Base-by-base conservation (phyloP, 352 stramenopile species). In the Phytophthora cryptogea region DNA sequence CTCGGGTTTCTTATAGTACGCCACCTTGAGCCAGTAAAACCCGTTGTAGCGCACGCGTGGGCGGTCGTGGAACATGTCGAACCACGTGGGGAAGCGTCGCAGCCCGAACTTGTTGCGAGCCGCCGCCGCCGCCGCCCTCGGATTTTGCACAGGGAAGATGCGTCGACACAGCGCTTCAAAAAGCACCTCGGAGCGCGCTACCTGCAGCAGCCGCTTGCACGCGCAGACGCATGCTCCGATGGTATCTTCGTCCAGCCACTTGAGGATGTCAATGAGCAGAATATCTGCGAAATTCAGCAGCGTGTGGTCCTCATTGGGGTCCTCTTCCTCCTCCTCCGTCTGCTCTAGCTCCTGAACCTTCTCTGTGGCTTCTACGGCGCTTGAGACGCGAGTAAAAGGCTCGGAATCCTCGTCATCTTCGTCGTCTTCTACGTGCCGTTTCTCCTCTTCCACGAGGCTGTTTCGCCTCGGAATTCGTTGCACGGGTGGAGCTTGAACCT, bases 1-100 rank as follows among this genome's bases (percentile, higher is more conserved):
- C 68, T 94, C 82, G 10, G 84, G 82, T 60, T 89, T 91, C 72
- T 94, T 92, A 73, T 91, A 90, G 70, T 94, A 92, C 56, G 72
- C 82, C 11, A 88, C 75, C 44, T 80, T 80, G 45, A 92, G 78
- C 60, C 70, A 86, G 66, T 94, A 94, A 54, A 91, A 90, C 27
- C 84, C 83, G 52, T 89, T 89, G 74, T 93, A 76, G 30, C 83
- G 82, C 65, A 94, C 82, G 9, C 80, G 84, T 10, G 84, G 84
- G 0, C 80, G 57, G 2, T 80, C 65, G 28, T 78, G 53, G 65
- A 94, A 85, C 82, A 94, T 94, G 41, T 79, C 66, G 37, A 80
- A 85, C 84, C 84, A 94, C 47, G 78, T 84, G 2, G 57, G 54
- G 57, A 86, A 94, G 27, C 76, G 74, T 36, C 84, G 77, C 40